These are phyloP conservation scores for Sugiyamaella castrensis DNA, from an alignment of 1,139 yeast genomes.

Conservation along the genomic window DNA sequence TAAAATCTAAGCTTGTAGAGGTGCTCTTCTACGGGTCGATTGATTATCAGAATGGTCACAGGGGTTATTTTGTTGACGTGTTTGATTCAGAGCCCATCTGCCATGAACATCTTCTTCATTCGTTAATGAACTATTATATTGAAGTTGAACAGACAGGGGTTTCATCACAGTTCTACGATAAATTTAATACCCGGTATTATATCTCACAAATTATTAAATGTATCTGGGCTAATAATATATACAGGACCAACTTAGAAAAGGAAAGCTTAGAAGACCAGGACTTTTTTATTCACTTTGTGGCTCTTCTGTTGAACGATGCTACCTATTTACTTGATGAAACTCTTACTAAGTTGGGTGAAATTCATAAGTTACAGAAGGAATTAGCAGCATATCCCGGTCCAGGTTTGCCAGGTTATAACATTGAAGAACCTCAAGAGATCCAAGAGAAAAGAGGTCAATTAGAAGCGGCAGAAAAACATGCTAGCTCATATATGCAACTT, in stretches of 20 bases:
- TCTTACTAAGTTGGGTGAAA: slow-evolving; percentile 69
- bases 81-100: slow-evolving; percentile 65
- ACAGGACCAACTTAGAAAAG: slow-evolving; percentile 61
- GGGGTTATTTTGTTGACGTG: slow-evolving; percentile 67
- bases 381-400: slow-evolving; percentile 23
- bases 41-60: slow-evolving; percentile 46
- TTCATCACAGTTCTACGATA: slow-evolving; percentile 91
- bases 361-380: slow-evolving; percentile 71
- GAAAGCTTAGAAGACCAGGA: slow-evolving; percentile 65
- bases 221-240: slow-evolving; percentile 72
- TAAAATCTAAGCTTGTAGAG: slow-evolving; percentile 82
- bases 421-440: slow-evolving; percentile 20
- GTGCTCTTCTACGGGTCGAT: slow-evolving; percentile 73
- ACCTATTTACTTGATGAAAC: slow-evolving; percentile 92
- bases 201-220: slow-evolving; percentile 80
- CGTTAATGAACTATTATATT: slow-evolving; percentile 84
- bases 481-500: slow-evolving; percentile 77
- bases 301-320: slow-evolving; percentile 90
- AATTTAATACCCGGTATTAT: slow-evolving; percentile 85
- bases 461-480: slow-evolving; percentile 66
- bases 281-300: slow-evolving; percentile 87
- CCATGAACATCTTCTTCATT: slow-evolving; percentile 65
- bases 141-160: slow-evolving; percentile 97
- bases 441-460: slow-evolving; percentile 58
- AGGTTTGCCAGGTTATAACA: not conserved